phyloP scores from a whole-genome alignment of 225 moss, liverwort and hornwort species.

The Thuidium tamariscinum region DNA sequence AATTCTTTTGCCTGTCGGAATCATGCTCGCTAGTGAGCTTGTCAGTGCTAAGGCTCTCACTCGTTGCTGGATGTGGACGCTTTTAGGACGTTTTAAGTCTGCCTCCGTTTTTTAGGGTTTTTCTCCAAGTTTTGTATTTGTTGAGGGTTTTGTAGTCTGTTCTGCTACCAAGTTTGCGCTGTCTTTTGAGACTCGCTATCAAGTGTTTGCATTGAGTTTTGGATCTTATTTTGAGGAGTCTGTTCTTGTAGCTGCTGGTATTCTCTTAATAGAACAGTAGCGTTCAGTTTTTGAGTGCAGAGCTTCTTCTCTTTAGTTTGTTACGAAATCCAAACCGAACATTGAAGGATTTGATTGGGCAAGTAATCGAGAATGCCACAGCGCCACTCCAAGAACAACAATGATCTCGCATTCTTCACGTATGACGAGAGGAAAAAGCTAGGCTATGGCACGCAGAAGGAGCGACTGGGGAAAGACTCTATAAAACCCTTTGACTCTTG shows the following conservation, averaged over 20 bases:
- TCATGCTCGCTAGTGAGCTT: conserved; percentile 6
- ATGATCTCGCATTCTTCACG: conserved; percentile 87
- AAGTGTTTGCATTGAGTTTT: background rate
- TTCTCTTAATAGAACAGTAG: background rate
- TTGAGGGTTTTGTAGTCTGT: background rate
- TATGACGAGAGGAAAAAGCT: conserved; percentile 92
- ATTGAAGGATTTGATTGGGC: background rate
- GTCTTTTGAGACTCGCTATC: background rate
- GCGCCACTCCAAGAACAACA: conserved; percentile 93
- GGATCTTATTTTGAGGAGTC: background rate
- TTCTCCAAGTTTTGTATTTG: background rate
- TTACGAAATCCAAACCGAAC: background rate
- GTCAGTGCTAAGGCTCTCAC: conserved; percentile 9
- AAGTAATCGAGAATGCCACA: conserved; percentile 65
- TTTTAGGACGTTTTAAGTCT: background rate
- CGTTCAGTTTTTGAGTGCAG: background rate
- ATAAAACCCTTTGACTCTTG: conserved; percentile 84
- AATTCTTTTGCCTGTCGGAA: background rate
- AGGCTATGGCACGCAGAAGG: conserved; percentile 89
- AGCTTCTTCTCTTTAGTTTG: background rate
- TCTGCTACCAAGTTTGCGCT: background rate
- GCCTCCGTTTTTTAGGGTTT: background rate
- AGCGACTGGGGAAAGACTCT: conserved; percentile 78
- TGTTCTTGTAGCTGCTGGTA: background rate
- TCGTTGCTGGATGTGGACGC: conserved; percentile 26